Conservation (phyloP, 371 early-diverging fungal species). For the Mucor plumbeus region DNA sequence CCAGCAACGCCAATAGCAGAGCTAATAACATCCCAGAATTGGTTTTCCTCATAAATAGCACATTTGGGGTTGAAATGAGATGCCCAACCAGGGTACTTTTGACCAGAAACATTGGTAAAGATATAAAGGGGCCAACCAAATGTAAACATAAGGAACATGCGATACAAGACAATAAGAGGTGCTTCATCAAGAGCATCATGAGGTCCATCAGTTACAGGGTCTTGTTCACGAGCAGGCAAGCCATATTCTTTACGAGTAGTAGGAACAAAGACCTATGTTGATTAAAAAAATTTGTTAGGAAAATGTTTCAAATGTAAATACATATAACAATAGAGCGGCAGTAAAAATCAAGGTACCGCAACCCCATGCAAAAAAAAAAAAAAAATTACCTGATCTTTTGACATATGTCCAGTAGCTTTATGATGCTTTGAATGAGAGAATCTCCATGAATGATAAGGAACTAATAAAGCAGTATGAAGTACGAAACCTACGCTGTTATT, state of each 20-base stretch:
- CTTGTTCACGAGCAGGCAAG: slow-evolving; percentile 42
- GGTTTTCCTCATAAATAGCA: slow-evolving; percentile 75
- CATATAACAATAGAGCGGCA: slow-evolving; percentile 1
- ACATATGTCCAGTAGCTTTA: slow-evolving; percentile 81
- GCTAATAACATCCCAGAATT: slow-evolving; percentile 65
- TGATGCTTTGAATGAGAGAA: slow-evolving; percentile 84
- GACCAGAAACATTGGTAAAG: slow-evolving; percentile 74
- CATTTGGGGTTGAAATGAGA: slow-evolving; percentile 84
- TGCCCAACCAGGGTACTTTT: slow-evolving; percentile 72
- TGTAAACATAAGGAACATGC: slow-evolving; percentile 66
- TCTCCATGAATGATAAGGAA: slow-evolving; percentile 84
- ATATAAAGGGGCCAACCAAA: slow-evolving; percentile 91
- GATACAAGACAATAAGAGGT: slow-evolving; percentile 66
- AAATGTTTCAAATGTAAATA: not conserved
- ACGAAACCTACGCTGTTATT: slow-evolving; percentile 85
- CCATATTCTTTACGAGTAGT: slow-evolving; percentile 62
- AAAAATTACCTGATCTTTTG: slow-evolving; percentile 70
- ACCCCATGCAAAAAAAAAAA: not conserved
- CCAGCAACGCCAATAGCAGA: slow-evolving; percentile 74
- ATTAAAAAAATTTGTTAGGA: slow-evolving; percentile 7
- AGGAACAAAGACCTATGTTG: slow-evolving; percentile 79
- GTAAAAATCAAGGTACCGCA: slow-evolving; percentile 7
- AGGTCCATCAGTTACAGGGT: slow-evolving; percentile 46
- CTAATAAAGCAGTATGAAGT: slow-evolving; percentile 82
- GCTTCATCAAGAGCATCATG: slow-evolving; percentile 64